Percentiles rank a stretch among this genome's conserved stretches.
Conservation (phyloP, 2,329 filamentous ascomycete species). For the Exophiala sp. region DNA sequence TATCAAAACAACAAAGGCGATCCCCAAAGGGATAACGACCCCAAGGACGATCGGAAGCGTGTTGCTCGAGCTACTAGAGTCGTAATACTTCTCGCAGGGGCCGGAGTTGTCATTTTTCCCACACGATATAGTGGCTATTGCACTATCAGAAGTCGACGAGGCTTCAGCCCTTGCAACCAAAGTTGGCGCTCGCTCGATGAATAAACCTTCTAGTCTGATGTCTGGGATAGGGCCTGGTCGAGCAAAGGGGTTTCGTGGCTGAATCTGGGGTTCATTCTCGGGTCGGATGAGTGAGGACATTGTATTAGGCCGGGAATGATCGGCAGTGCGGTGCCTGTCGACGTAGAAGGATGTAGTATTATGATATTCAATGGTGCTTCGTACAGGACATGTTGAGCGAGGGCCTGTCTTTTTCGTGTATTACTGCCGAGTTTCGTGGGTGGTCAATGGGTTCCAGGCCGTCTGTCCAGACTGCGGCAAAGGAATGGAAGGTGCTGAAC, state of each 20-base stretch:
- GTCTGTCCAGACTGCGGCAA: slow-evolving; percentile 13
- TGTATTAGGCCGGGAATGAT: not conserved
- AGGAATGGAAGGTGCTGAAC: slow-evolving; percentile 19
- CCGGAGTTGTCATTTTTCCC: slow-evolving; percentile 17
- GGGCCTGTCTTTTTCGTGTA: not conserved
- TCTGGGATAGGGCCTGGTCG: slow-evolving; percentile 26
- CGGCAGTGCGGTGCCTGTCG: not conserved
- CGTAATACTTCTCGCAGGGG: slow-evolving; percentile 17
- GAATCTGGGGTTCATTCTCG: slow-evolving; percentile 22
- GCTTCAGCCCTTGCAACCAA: slow-evolving; percentile 19
- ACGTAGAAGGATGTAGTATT: not conserved
- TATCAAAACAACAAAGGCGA: slow-evolving; percentile 61
- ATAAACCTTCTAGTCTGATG: slow-evolving; percentile 20
- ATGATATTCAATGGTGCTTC: not conserved
- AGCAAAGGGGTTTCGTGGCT: slow-evolving; percentile 19
- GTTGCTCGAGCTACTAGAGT: slow-evolving; percentile 39
- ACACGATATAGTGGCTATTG: slow-evolving; percentile 13
- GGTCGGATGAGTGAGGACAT: slow-evolving; percentile 18
- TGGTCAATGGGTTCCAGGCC: slow-evolving; percentile 11
- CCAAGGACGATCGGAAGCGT: slow-evolving; percentile 63
- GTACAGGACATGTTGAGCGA: slow-evolving; percentile 13
- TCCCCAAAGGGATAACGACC: slow-evolving; percentile 67
- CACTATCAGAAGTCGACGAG: slow-evolving; percentile 6
- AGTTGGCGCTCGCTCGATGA: slow-evolving; percentile 16
- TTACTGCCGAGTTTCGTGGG: slow-evolving; percentile 6